A percentile compares a stretch with the other conserved stretches of the same genome.
Conservation (phyloP, 768 basidiomycete species). For the Suillus subalutaceus region DNA sequence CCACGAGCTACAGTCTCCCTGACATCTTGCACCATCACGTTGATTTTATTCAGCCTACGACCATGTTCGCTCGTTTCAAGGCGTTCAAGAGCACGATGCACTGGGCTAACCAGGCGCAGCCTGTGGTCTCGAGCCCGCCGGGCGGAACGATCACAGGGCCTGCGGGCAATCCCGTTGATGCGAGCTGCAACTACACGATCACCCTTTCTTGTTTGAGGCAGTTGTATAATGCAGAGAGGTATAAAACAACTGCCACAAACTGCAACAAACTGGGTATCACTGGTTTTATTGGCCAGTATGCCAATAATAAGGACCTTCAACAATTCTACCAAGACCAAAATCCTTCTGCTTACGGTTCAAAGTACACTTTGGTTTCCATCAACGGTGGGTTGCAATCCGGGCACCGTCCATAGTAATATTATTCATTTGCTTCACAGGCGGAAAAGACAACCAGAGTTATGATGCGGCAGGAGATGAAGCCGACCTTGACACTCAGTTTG, state of each 20-base stretch:
- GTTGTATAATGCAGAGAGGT: conserved; percentile 56
- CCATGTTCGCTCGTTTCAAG: neutral
- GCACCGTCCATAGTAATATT: neutral
- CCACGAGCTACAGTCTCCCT: neutral
- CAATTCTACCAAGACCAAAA: conserved; percentile 51
- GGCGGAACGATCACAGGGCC: neutral
- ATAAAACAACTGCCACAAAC: conserved; percentile 42
- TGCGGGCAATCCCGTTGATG: neutral
- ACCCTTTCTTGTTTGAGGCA: conserved; percentile 57
- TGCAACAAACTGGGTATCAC: conserved; percentile 57
- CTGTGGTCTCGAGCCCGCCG: neutral
- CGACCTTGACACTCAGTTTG: conserved; percentile 47
- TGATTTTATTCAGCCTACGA: neutral
- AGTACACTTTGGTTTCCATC: conserved; percentile 57
- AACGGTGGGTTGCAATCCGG: conserved; percentile 42
- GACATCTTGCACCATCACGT: neutral
- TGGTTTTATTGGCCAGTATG: conserved; percentile 54
- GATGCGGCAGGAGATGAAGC: conserved; percentile 55
- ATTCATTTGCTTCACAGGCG: conserved; percentile 44
- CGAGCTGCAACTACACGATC: conserved; percentile 36
- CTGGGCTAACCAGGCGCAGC: neutral
- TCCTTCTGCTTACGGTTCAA: conserved; percentile 50
- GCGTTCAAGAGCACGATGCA: neutral
- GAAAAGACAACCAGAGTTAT: conserved; percentile 59
- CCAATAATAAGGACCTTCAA: conserved; percentile 54